Conservation (phyloP, 176 grass and related monocot genomes). For the Aegilops sharonensis region DNA sequence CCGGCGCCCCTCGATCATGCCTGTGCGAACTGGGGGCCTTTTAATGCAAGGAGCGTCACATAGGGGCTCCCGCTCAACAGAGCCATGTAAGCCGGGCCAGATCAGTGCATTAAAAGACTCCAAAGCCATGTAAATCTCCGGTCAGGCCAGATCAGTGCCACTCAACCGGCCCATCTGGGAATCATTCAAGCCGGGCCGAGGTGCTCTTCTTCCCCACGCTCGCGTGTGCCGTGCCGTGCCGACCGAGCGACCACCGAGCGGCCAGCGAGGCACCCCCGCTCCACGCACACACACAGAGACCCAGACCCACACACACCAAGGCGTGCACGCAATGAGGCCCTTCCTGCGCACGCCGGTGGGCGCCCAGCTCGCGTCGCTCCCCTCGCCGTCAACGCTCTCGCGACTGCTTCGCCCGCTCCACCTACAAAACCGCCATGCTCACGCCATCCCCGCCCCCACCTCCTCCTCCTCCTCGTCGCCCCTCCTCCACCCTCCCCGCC, state of each 20-base stretch:
- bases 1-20: too few species aligned
- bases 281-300: background rate
- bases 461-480: background rate
- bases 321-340: constrained; percentile 49
- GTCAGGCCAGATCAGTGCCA: background rate
- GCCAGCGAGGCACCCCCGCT: constrained; percentile 12
- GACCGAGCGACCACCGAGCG: constrained; percentile 12
- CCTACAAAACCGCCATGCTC: constrained; percentile 24
- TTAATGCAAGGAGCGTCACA: too few species aligned
- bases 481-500: background rate
- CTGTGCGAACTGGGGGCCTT: too few species aligned
- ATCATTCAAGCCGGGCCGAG: background rate
- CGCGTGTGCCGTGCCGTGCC: background rate
- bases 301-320: background rate
- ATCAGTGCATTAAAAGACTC: too few species aligned
- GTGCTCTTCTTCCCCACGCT: background rate
- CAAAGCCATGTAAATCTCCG: too few species aligned
- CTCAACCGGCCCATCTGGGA: background rate
- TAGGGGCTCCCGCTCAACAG: background rate
- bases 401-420: constrained; percentile 35
- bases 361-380: constrained; percentile 2
- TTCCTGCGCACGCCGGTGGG: constrained; percentile 42
- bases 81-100: too few species aligned
- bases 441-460: background rate
- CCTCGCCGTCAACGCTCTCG: constrained; percentile 45